Percentiles rank a stretch among this genome's conserved stretches.
These are phyloP conservation scores for Elsinoe ampelina DNA, from an alignment of 2,329 filamentous ascomycete genomes.

Conservation along the genomic window DNA sequence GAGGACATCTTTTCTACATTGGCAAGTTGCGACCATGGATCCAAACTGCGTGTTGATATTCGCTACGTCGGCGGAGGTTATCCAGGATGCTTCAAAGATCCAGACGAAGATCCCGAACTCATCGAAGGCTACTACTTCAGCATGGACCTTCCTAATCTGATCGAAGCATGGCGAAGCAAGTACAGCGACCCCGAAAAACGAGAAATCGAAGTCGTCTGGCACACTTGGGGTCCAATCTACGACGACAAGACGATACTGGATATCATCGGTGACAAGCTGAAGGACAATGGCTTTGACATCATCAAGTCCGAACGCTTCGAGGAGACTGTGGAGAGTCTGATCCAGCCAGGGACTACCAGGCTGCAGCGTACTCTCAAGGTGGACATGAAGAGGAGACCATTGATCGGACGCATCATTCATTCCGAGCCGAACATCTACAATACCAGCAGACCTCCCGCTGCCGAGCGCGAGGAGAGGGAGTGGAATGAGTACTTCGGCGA, in stretches of 20 bases:
- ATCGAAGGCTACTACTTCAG: slow-evolving; percentile 1
- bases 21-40: background rate
- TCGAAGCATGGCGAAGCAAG: slow-evolving; percentile 9
- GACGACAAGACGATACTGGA: slow-evolving; percentile 8
- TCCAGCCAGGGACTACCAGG: background rate
- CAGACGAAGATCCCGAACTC: background rate
- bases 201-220: slow-evolving; percentile 2
- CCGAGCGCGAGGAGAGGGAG: background rate
- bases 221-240: background rate
- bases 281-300: slow-evolving; percentile 2
- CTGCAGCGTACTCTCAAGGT: background rate
- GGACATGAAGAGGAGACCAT: background rate
- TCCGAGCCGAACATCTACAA: background rate
- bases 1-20: slow-evolving; percentile 9
- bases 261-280: background rate
- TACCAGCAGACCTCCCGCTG: background rate
- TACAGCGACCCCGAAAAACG: background rate
- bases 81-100: slow-evolving; percentile 5
- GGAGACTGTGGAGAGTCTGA: background rate
- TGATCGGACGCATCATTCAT: background rate
- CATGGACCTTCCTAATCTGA: slow-evolving; percentile 8
- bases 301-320: background rate
- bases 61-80: background rate
- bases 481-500: background rate
- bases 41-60: background rate